Conservation (phyloP, 306 rosid genomes). For the Luffa aegyptiaca region DNA sequence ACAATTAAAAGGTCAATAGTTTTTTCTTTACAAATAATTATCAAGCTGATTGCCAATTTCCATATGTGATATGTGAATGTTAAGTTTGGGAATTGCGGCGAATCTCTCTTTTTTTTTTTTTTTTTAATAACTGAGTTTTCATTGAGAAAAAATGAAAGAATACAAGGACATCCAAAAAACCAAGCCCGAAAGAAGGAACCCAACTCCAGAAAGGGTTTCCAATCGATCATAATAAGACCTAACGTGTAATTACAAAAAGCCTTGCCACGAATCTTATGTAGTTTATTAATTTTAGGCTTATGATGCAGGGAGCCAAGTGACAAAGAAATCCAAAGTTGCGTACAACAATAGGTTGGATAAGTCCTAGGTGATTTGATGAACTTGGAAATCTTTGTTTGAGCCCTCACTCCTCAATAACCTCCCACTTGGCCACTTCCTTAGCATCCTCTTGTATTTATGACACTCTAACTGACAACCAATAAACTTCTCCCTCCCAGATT, state of each 20-base stretch:
- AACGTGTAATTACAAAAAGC: too few relatives aligned
- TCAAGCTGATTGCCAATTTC: not conserved
- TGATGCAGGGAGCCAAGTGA: not conserved
- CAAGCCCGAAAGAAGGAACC: too few relatives aligned
- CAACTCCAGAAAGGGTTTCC: too few relatives aligned
- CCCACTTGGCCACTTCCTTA: not conserved
- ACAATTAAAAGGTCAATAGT: conserved; percentile 58
- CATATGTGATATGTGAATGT: not conserved
- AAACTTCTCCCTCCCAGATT: not conserved
- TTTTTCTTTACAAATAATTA: not conserved
- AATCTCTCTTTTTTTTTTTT: too few relatives aligned
- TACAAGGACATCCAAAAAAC: too few relatives aligned
- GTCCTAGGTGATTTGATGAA: not conserved
- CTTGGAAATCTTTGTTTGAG: not conserved
- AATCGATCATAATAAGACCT: too few relatives aligned
- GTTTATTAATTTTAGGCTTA: not conserved
- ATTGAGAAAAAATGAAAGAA: too few relatives aligned
- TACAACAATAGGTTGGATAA: not conserved
- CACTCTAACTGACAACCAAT: not conserved
- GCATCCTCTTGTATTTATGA: not conserved
- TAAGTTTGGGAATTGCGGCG: not conserved
- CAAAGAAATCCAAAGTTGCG: not conserved
- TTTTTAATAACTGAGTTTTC: too few relatives aligned
- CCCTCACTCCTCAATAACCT: not conserved
- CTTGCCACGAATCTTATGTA: not conserved